Percentiles rank a stretch among this genome's conserved stretches.
Conservation (phyloP, 2,329 filamentous ascomycete genomes). For the Nemania sp. region DNA sequence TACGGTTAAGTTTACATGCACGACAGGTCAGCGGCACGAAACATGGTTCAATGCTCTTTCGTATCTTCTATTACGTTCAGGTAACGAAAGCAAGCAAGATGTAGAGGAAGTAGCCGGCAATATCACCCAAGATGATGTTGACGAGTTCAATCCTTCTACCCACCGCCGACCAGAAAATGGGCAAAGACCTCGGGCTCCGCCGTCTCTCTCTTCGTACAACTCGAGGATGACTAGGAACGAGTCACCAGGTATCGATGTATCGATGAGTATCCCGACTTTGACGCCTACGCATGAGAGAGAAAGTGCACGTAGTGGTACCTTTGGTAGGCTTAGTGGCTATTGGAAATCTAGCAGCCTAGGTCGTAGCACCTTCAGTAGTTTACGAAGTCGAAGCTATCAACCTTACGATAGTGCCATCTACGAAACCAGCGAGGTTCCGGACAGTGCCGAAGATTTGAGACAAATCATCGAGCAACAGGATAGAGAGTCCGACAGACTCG, state of each 20-base stretch:
- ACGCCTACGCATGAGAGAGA: conserved; percentile 62
- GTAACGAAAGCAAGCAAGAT: conserved; percentile 71
- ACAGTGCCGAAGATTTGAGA: conserved; percentile 85
- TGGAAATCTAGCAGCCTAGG: conserved; percentile 63
- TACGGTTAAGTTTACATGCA: conserved; percentile 92
- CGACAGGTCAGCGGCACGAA: conserved; percentile 93
- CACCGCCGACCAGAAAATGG: conserved; percentile 55
- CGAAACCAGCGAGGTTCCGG: conserved; percentile 72
- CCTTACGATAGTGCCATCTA: conserved; percentile 64
- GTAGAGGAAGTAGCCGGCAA: conserved; percentile 69
- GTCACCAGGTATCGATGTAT: conserved; percentile 66
- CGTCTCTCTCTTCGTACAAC: conserved; percentile 83
- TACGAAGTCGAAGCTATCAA: conserved; percentile 64
- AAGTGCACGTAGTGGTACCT: conserved; percentile 57
- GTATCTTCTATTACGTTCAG: conserved; percentile 86
- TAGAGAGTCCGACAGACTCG: conserved; percentile 80
- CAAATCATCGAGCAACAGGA: conserved; percentile 84
- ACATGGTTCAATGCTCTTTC: conserved; percentile 98
- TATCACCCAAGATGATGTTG: conserved; percentile 71
- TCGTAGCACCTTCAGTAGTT: conserved; percentile 63
- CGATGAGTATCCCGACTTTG: conserved; percentile 67
- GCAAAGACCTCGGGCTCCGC: conserved; percentile 66
- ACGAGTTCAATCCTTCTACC: conserved; percentile 84
- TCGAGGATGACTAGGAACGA: conserved; percentile 77
- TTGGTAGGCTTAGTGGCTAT: conserved; percentile 71